Base-by-base conservation (phyloP, 139 green algal genomes). In the Deuterostichococcus epilithicus region DNA sequence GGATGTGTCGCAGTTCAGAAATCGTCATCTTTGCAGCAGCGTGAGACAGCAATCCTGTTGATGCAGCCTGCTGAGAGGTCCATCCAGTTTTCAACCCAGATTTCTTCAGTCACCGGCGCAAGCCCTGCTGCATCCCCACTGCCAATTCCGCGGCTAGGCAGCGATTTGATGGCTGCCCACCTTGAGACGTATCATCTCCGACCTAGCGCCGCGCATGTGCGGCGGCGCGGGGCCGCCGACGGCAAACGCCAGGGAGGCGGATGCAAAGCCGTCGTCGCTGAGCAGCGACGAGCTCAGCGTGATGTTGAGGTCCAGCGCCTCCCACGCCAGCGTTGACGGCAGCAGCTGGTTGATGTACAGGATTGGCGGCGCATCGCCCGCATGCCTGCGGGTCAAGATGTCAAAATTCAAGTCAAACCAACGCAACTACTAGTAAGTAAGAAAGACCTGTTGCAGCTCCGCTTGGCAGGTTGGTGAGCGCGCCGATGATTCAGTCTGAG, bases 331-430 rank as follows among this genome's bases (percentile, higher is more conserved):
- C 5, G 30, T 79, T 45, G 76, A 78, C 37, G 73, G 77, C 30
- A 77, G 74, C 34, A 88, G 36, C 65, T 88, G 83, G 65, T 84
- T 88, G 23, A 88, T 34, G 34, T 76, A 87, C 32, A 88, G 72
- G 45, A 78, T 68, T 0, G 78, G 74, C 13, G 67, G 58, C 30
- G n/a, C 33, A 4, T 32, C 63, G 35, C 22, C 39, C 0, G 23
- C n/a, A 13, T 69, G 38, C 3, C 6, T 10, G 39, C 20, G 5
- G 70, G 42, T 58, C 5, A 35, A 10, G 23, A 52, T 18, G 36
- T 18, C 36, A 28, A 18, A 18, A 18, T 18, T 18, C 35, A 13
- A 60, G 18, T 18, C 45, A 60, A 60, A 60, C 18, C 36, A 42
- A 72, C 18, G 28, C 42, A 68, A 23, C 23, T 15, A 35, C 8